Base-by-base conservation (phyloP, 306 rosid species). In the Casuarina equisetifolia region DNA sequence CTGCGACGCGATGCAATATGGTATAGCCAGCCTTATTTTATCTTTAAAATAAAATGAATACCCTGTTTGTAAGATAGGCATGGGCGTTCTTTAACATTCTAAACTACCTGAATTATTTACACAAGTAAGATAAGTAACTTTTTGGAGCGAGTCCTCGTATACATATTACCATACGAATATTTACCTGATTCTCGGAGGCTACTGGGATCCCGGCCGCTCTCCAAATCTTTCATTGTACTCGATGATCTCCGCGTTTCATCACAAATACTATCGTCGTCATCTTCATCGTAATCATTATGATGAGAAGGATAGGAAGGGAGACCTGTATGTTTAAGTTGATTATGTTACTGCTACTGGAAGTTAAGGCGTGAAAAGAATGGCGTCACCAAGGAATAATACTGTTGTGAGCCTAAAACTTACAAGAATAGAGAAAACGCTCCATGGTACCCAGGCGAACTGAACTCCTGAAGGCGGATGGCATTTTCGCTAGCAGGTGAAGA, bases 1-100 rank as follows among this genome's bases (percentile, higher is more conserved):
- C 43, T 0, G 78, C 52, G 43, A 8, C 78, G 5, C 58, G 78
- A 49, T 74, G 78, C 69, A 74, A 58, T 59, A 74, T n/a, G 45
- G 78, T 58, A 43, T 74, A 57, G 55, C 78, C 78, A 10, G 13
- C 9, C 0, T 3, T 2, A 45, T 74, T 44, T 25, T 25, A 25
- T 25, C 32, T 25, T 25, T 25, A 25, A 25, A 25, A 0, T 25
- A 25, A 25, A 25, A 25, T 25, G 32, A 0, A 25, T 25, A 25
- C 32, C 32, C 32, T 25, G 32, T 25, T 25, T 25, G 32, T 25
- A 25, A 25, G 32, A 25, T 25, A 25, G 32, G 32, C 1, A 25
- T 25, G 32, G 32, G 32, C 32, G 32, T 25, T 25, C 32, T 25
- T 25, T 25, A 25, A 25, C 32, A 25, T 25, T 25, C 32, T 25